Evolutionary conservation across 306 rosid genomes (phyloP).

Genomic region (Prunus padus): DNA sequence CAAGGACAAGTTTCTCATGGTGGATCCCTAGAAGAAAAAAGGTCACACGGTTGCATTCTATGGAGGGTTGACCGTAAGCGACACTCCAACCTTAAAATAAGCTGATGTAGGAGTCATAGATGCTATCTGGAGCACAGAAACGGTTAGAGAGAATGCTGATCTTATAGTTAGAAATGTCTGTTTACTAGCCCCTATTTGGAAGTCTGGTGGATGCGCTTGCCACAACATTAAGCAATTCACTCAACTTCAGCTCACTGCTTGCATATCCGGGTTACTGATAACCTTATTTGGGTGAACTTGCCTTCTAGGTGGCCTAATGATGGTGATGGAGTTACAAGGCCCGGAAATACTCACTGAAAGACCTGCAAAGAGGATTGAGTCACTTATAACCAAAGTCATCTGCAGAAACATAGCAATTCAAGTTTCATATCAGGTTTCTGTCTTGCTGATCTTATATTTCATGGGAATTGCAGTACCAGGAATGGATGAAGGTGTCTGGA

Average conservation of each 20-base stretch:
- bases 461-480: slow-evolving; percentile 24
- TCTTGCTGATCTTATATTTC: slow-evolving; percentile 35
- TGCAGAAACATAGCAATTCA: slow-evolving; percentile 43
- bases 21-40: slow-evolving; percentile 22
- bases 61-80: slow-evolving; percentile 39
- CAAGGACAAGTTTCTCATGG: slow-evolving; percentile 44
- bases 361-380: slow-evolving; percentile 25
- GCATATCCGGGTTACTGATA: slow-evolving; percentile 44
- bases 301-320: slow-evolving; percentile 52
- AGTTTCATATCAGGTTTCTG: slow-evolving; percentile 42
- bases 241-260: slow-evolving; percentile 47
- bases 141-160: slow-evolving; percentile 29
- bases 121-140: slow-evolving; percentile 7
- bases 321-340: slow-evolving; percentile 45
- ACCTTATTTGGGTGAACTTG: slow-evolving; percentile 53
- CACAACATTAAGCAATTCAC: slow-evolving; percentile 55
- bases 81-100: slow-evolving; percentile 33
- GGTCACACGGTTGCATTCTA: slow-evolving; percentile 54
- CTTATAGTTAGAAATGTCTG: slow-evolving; percentile 21
- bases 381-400: slow-evolving; percentile 29
- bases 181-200: slow-evolving; percentile 28
- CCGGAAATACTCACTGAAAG: slow-evolving; percentile 17
- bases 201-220: slow-evolving; percentile 37
- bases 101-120: slow-evolving; percentile 52
- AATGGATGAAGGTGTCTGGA: slow-evolving; percentile 20